Evolutionary conservation across 495 filamentous ascomycete species (phyloP), one percentile per base, ranked within the genome.

Genomic region (Mytilinidion resinicola): DNA sequence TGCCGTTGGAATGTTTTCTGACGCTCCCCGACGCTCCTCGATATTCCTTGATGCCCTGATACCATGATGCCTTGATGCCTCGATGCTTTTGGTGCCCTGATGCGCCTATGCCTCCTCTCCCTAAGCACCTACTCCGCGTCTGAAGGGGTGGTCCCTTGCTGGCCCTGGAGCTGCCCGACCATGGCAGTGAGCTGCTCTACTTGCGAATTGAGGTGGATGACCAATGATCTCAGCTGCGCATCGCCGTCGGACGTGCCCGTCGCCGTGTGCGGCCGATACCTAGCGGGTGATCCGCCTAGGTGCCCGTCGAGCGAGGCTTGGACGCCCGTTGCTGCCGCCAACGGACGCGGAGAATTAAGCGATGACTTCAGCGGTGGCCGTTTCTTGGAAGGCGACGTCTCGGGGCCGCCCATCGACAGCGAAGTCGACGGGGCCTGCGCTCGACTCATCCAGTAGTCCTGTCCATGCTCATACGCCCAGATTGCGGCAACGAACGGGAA

Each of bases 401-500:
- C 61, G 21, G 68, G 68, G 20, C 70, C 67, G 50, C 65, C 59
- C 21, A 68, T 65, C 15, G 67, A 65, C 25, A 55, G 43, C 4
- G 25, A 59, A 15, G 52, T 33, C 39, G 50, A 41, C 11, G 11
- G 51, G 44, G 62, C 38, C 57, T 50, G 9, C 48, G 35, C n/a
- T 53, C 34, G 34, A 70, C 50, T 21, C 63, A 59, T 54, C 51
- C 54, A 47, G 33, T 41, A 53, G 50, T 46, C 34, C 61, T 63
- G 21, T 20, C 46, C 46, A 53, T 67, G 61, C 65, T 88, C 85
- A 68, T 81, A 88, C 20, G 70, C 70, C 76, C 78, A 78, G 53
- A 87, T 87, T 46, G 83, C 71, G 20, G 73, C 77, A 19, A 87
- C 82, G 63, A 82, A 84, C 6, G 84, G 82, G 34, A 79, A 70